Conservation (phyloP, 306 rosid genomes). For the Ormosia semicastrata region DNA sequence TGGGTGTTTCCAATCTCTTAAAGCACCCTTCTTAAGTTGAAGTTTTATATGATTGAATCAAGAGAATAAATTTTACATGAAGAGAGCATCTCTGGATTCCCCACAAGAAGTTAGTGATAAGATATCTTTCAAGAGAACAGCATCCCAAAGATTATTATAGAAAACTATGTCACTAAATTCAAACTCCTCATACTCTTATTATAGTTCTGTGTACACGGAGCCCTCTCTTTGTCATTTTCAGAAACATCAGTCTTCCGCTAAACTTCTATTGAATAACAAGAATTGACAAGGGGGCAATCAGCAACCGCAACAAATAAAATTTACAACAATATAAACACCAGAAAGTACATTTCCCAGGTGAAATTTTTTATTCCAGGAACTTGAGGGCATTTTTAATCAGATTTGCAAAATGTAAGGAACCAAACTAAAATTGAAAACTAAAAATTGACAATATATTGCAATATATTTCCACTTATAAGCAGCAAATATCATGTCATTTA, state of each 20-base stretch:
- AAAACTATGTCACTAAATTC: background rate
- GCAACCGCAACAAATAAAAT: background rate
- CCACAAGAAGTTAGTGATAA: background rate
- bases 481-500: background rate
- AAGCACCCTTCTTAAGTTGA: no score
- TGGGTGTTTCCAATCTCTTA: no score
- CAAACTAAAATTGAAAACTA: background rate
- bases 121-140: background rate
- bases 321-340: background rate
- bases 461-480: background rate
- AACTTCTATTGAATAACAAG: background rate
- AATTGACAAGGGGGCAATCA: background rate
- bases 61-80: no score
- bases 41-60: no score
- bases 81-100: no score
- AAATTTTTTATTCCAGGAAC: background rate
- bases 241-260: background rate
- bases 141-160: background rate
- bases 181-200: background rate
- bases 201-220: background rate
- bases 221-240: background rate
- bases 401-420: background rate
- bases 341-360: background rate
- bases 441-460: background rate
- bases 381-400: background rate